Conservation (phyloP, 2,329 filamentous ascomycete genomes). For the Drechslerella dactyloides region DNA sequence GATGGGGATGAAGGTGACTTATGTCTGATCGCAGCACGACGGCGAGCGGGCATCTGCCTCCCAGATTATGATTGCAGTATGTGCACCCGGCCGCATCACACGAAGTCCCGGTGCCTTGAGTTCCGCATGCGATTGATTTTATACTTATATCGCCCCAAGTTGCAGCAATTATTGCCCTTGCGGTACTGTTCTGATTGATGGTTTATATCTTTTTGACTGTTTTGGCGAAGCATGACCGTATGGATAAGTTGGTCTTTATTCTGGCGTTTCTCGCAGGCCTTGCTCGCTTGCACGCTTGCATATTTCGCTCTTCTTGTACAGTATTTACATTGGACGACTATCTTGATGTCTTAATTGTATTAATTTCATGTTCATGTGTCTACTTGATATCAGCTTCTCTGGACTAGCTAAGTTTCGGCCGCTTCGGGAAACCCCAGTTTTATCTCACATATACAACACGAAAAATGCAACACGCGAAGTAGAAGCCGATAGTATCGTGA, state of each 20-base stretch:
- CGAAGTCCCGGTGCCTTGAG: not conserved
- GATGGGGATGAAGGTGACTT: conserved; percentile 97
- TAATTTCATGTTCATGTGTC: not conserved
- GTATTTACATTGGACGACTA: not conserved
- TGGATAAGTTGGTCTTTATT: not conserved
- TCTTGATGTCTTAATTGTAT: not conserved
- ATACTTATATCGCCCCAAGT: not conserved
- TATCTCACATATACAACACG: too few species aligned
- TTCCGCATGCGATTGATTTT: not conserved
- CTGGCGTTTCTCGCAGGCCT: conserved; percentile 7
- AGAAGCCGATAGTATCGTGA: too few species aligned
- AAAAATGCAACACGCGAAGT: too few species aligned
- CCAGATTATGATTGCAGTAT: conserved; percentile 10
- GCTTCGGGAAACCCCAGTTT: too few species aligned
- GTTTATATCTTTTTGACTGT: not conserved
- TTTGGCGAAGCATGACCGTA: conserved; percentile 7
- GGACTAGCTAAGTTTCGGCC: too few species aligned
- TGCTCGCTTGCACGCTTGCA: not conserved
- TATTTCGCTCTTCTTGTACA: conserved; percentile 3
- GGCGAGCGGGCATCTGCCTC: too few species aligned
- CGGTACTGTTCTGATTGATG: not conserved
- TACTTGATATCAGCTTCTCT: not conserved
- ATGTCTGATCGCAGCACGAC: too few species aligned
- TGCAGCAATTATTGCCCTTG: not conserved
- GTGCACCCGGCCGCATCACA: not conserved